These are phyloP conservation scores for Penicillium sp. DNA, from an alignment of 2,329 filamentous ascomycete genomes.

Conservation along the genomic window DNA sequence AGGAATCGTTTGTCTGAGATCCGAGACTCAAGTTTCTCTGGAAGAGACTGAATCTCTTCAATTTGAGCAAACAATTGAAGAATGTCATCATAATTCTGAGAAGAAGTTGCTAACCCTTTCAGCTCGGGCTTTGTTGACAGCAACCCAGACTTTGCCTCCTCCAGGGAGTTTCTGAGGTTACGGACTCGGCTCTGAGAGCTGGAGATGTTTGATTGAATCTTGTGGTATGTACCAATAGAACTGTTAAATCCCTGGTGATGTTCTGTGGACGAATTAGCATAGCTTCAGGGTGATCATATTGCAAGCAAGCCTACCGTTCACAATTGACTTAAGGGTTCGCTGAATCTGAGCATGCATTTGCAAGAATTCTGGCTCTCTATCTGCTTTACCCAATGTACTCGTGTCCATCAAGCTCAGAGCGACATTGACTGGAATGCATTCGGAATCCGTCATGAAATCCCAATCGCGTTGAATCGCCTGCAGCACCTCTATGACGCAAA, in stretches of 20 bases:
- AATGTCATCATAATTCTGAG: slow-evolving; percentile 87
- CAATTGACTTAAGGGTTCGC: slow-evolving; percentile 86
- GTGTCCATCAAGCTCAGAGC: slow-evolving; percentile 92
- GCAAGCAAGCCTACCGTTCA: slow-evolving; percentile 61
- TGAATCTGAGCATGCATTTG: slow-evolving; percentile 86
- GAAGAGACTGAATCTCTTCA: slow-evolving; percentile 84
- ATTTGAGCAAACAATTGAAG: slow-evolving; percentile 79
- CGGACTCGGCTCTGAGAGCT: slow-evolving; percentile 83
- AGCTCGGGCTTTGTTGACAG: slow-evolving; percentile 86
- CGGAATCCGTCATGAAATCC: slow-evolving; percentile 84
- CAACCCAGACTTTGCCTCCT: slow-evolving; percentile 75
- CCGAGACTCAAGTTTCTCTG: slow-evolving; percentile 87
- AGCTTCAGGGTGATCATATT: neutral
- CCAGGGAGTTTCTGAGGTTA: slow-evolving; percentile 77
- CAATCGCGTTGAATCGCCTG: slow-evolving; percentile 85
- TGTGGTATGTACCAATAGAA: slow-evolving; percentile 98
- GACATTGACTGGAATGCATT: slow-evolving; percentile 90
- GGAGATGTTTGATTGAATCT: slow-evolving; percentile 92
- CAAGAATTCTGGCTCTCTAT: slow-evolving; percentile 82
- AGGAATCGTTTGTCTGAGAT: slow-evolving; percentile 97
- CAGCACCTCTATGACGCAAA: slow-evolving; percentile 57
- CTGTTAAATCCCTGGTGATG: slow-evolving; percentile 99
- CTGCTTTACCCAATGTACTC: slow-evolving; percentile 87
- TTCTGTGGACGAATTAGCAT: slow-evolving; percentile 51
- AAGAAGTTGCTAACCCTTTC: slow-evolving; percentile 82